Conservation (phyloP, 768 basidiomycete genomes). For the Mycena haematopus region DNA sequence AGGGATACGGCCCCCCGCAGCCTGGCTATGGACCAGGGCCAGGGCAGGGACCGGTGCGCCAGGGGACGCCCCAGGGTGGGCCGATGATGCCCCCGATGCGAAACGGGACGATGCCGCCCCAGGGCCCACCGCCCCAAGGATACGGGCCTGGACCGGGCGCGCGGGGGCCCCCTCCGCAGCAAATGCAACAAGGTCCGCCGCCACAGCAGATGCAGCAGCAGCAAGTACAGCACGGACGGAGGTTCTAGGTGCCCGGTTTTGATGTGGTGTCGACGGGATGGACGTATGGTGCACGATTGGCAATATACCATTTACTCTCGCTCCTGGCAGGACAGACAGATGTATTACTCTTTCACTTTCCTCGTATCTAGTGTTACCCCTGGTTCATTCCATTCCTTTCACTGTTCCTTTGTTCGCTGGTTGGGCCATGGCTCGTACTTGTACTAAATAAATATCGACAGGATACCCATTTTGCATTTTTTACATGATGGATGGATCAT, state of each 20-base stretch:
- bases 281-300: background rate
- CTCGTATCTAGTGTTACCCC: background rate
- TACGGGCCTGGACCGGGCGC: slow-evolving; percentile 25
- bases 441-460: slow-evolving; percentile 2
- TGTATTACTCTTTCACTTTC: slow-evolving; percentile 5
- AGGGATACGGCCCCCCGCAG: slow-evolving; percentile 21
- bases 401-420: background rate
- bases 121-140: slow-evolving; percentile 25
- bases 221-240: slow-evolving; percentile 15
- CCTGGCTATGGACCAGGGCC: slow-evolving; percentile 26
- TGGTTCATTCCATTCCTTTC: background rate
- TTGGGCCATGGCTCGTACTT: background rate
- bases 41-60: slow-evolving; percentile 18
- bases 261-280: background rate
- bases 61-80: slow-evolving; percentile 33
- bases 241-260: slow-evolving; percentile 20
- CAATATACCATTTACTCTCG: slow-evolving; percentile 24
- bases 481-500: slow-evolving; percentile 3
- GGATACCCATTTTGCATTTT: slow-evolving; percentile 23
- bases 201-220: slow-evolving; percentile 32
- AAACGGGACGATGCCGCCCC: slow-evolving; percentile 15
- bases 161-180: slow-evolving; percentile 27
- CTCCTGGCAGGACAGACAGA: slow-evolving; percentile 18
- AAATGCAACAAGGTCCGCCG: slow-evolving; percentile 35
- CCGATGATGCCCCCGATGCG: slow-evolving; percentile 31